A percentile compares a stretch with the other conserved stretches of the same genome.
phyloP scores from a whole-genome alignment of 345 rosid species.

The Pelargonium nanum region DNA sequence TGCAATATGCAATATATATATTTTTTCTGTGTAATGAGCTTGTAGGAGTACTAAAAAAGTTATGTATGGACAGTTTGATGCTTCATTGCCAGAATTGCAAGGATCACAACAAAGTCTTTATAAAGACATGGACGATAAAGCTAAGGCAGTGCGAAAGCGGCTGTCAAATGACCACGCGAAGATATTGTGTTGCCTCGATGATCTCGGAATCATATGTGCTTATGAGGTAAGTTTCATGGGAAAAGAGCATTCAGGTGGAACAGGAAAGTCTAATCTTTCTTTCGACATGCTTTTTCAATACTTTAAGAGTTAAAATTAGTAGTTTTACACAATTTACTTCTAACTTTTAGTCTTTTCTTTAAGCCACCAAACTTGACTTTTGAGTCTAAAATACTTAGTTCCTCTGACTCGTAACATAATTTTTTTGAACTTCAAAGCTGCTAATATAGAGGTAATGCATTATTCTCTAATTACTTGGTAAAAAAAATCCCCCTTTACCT shows the following conservation, averaged over 20 bases:
- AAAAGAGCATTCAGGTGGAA: not conserved
- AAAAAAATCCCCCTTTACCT: too few relatives aligned
- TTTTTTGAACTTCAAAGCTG: too few relatives aligned
- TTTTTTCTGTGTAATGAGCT: not conserved
- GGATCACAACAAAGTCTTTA: constrained; percentile 23
- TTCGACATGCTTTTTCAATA: too few relatives aligned
- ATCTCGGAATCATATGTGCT: constrained; percentile 77
- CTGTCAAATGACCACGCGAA: constrained; percentile 42
- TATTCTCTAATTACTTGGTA: too few relatives aligned
- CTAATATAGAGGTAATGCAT: too few relatives aligned
- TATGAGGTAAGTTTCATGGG: constrained; percentile 46
- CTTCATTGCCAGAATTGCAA: constrained; percentile 31
- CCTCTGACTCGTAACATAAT: too few relatives aligned
- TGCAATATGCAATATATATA: not conserved
- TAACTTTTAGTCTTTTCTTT: too few relatives aligned
- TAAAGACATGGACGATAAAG: constrained; percentile 39
- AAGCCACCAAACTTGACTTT: too few relatives aligned
- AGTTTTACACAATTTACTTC: too few relatives aligned
- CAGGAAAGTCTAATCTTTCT: too few relatives aligned
- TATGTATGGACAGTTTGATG: constrained; percentile 48
- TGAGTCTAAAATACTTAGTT: too few relatives aligned
- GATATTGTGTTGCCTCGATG: constrained; percentile 66
- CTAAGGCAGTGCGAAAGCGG: constrained; percentile 29
- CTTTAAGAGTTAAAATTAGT: too few relatives aligned
- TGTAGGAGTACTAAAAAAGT: constrained; percentile 9